Conservation (phyloP, 805 yeast species). For the Candida ipomoeae region DNA sequence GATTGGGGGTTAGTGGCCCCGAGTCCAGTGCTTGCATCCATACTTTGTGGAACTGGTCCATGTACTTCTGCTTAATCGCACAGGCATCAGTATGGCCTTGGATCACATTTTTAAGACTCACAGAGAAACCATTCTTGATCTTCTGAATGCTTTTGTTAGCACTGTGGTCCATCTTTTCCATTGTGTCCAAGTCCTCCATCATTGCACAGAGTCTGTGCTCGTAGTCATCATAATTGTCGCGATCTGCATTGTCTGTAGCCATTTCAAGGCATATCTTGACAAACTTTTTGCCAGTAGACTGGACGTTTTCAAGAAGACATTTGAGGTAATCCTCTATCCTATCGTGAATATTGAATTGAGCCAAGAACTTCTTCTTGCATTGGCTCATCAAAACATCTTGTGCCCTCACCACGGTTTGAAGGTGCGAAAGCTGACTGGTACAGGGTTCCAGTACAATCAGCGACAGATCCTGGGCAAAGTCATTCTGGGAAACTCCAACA, state of each 20-base stretch:
- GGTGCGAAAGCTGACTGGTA: background rate
- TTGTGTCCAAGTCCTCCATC: slow-evolving; percentile 3
- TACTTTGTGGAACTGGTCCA: no score
- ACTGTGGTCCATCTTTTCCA: no score
- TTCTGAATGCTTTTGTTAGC: no score
- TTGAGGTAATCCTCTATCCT: background rate
- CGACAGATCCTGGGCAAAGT: background rate
- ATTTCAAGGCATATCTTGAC: background rate
- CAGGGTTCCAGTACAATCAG: background rate
- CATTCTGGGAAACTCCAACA: background rate
- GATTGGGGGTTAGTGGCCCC: no score
- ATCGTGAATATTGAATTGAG: background rate
- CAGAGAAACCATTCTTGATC: no score
- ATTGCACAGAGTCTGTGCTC: background rate
- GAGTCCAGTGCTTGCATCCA: no score
- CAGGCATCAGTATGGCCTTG: no score
- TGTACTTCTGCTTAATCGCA: no score
- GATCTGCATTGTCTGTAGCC: background rate
- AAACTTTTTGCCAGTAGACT: background rate
- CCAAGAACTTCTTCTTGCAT: background rate
- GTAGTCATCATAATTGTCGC: background rate
- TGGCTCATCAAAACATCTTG: background rate
- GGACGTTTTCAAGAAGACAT: background rate
- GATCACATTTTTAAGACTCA: no score
- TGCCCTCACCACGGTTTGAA: background rate